Evolutionary conservation across 2,329 filamentous ascomycete genomes (phyloP).

Genomic region (Pyricularia sp.): DNA sequence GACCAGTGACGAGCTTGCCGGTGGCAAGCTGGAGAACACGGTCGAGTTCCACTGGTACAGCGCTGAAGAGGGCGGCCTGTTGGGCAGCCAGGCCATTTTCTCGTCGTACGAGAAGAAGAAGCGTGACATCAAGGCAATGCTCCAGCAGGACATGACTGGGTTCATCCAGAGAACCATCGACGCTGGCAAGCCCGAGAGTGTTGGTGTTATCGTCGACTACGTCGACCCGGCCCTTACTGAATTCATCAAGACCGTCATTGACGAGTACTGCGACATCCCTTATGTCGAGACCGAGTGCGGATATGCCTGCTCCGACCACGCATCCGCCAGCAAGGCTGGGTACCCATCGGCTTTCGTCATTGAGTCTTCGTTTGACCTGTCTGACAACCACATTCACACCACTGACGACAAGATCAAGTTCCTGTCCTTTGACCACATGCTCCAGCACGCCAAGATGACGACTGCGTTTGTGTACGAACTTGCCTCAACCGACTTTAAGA

Average conservation of each 20-base stretch:
- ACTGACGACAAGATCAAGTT: conserved; percentile 63
- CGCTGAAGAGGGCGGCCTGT: conserved; percentile 78
- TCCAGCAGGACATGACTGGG: conserved; percentile 97
- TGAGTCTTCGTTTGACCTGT: conserved; percentile 49
- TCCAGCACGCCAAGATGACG: conserved; percentile 49
- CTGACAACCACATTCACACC: conserved; percentile 64
- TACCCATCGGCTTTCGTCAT: conserved; percentile 59
- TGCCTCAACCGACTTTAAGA: conserved; percentile 24
- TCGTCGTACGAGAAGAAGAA: conserved; percentile 62
- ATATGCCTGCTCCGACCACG: conserved; percentile 58
- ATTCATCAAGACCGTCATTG: conserved; percentile 86
- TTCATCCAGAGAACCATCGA: conserved; percentile 77
- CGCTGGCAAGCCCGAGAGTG: conserved; percentile 71
- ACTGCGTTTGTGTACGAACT: conserved; percentile 38
- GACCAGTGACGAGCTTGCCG: conserved; percentile 57
- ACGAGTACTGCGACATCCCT: conserved; percentile 72
- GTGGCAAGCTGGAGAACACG: conserved; percentile 70
- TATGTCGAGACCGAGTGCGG: conserved; percentile 40
- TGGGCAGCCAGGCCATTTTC: conserved; percentile 88
- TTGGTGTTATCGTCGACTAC: conserved; percentile 88
- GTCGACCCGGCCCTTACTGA: conserved; percentile 74
- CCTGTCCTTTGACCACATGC: conserved; percentile 56
- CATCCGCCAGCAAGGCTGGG: conserved; percentile 55
- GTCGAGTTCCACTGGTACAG: conserved; percentile 97
- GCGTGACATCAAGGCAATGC: conserved; percentile 84